Base-by-base conservation (phyloP, 192 early-diverging fungal genomes). In the Backusella sp. region DNA sequence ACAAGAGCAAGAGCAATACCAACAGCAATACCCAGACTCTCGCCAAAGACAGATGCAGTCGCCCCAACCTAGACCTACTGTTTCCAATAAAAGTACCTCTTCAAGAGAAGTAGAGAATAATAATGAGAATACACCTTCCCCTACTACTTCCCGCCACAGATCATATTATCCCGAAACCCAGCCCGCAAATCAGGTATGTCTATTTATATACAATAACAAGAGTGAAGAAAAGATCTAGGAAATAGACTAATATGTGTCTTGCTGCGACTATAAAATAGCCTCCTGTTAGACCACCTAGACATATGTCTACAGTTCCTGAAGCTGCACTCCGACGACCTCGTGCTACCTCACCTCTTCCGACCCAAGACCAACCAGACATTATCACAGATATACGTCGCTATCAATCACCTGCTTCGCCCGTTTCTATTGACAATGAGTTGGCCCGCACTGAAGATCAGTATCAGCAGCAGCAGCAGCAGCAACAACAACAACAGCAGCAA, bases 281-380 rank as follows among this genome's bases (percentile, higher is more conserved):
- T 62, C 56, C 56, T 62, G 23, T 62, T 62, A 62, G 56, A 62
- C 80, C 37, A 52, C 75, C 56, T 42, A 70, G 62, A 66, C 79
- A 39, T 26, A 80, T 79, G 65, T 78, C 75, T 23, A 75, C 68
- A 9, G 78, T 68, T 26, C 59, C 74, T 28, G 73, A 75, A n/a
- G 70, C 76, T 14, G 68, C 79, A 8, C 56, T 71, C 39, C 77
- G 79, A 36, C 65, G 78, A 11, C 12, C 82, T 73, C 72, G 71
- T 41, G 52, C 77, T 66, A 65, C 67, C 23, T 67, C 80, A 66
- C 73, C 73, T 46, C 21, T 76, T 32, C 70, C 70, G 7, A 62
- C 56, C 4, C 70, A 44, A 28, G 23, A 26, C 0, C 36, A 70
- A 15, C 28, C 70, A 19, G 70, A 71, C 12, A 49, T 71, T 6